A percentile compares a stretch with the other conserved stretches of the same genome.
These are phyloP conservation scores for Boletus sp. DNA, from an alignment of 768 basidiomycete genomes.

Conservation along the genomic window DNA sequence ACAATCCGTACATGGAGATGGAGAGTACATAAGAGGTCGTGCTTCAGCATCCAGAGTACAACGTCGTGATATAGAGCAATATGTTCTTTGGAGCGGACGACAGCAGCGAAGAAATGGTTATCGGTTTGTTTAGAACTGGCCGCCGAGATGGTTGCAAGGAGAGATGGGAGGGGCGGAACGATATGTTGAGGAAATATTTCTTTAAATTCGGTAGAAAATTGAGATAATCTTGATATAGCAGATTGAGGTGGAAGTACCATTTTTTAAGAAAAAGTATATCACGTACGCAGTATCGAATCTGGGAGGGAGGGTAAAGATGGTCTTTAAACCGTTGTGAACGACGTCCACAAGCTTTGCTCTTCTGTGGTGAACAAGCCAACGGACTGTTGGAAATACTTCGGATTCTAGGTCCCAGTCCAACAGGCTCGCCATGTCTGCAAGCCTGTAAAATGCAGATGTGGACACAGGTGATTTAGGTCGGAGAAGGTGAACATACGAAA, in stretches of 20 bases:
- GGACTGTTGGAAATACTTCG: constrained; percentile 86
- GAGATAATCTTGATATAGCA: constrained; percentile 22
- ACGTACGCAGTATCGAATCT: constrained; percentile 61
- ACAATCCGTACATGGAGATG: constrained; percentile 85
- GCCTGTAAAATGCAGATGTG: constrained; percentile 35
- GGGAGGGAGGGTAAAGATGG: constrained; percentile 73
- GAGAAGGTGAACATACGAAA: constrained; percentile 55
- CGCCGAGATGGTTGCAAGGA: constrained; percentile 73
- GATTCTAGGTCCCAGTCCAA: constrained; percentile 81
- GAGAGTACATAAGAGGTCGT: constrained; percentile 78
- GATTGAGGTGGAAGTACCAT: neutral
- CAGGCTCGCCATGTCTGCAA: constrained; percentile 75
- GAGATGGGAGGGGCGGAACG: constrained; percentile 66
- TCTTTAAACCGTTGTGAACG: constrained; percentile 75
- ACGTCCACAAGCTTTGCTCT: constrained; percentile 87
- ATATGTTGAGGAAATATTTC: constrained; percentile 53
- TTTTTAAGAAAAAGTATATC: neutral
- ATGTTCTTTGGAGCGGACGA: constrained; percentile 65
- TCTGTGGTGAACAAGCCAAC: constrained; percentile 87
- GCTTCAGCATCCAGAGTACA: constrained; percentile 87
- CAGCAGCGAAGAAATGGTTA: constrained; percentile 77
- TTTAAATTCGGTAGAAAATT: constrained; percentile 59
- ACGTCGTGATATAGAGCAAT: constrained; percentile 76
- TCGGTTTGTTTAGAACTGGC: constrained; percentile 59
- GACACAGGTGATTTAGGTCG: neutral